These are phyloP conservation scores for Pestalotiopsis sp. DNA, from an alignment of 2,329 filamentous ascomycete genomes.

Conservation along the genomic window DNA sequence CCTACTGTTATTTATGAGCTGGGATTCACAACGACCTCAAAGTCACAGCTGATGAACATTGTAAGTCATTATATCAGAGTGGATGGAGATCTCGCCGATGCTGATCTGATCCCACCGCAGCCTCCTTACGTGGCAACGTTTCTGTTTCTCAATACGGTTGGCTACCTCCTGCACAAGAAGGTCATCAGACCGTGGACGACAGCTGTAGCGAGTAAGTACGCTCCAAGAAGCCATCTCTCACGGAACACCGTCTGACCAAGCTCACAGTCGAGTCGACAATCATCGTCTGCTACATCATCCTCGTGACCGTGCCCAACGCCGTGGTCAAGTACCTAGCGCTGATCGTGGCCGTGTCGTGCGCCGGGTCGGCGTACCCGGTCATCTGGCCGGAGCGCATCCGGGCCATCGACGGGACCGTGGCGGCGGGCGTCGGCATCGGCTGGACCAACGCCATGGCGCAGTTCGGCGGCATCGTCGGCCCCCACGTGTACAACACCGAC, in stretches of 20 bases:
- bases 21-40: constrained; percentile 41
- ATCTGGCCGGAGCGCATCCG: constrained; percentile 47
- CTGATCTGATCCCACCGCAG: constrained; percentile 19
- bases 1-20: constrained; percentile 46
- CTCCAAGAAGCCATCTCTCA: too few relatives aligned
- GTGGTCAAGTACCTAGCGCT: constrained; percentile 38
- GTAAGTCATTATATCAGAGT: constrained; percentile 19
- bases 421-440: constrained; percentile 42
- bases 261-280: constrained; percentile 36
- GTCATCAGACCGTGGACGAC: constrained; percentile 39
- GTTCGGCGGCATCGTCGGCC: constrained; percentile 42
- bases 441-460: constrained; percentile 45
- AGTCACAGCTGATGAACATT: constrained; percentile 46
- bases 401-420: constrained; percentile 40
- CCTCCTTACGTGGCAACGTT: constrained; percentile 40
- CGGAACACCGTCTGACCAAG: background rate
- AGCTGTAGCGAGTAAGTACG: constrained; percentile 39
- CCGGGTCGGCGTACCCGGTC: constrained; percentile 43
- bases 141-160: constrained; percentile 37
- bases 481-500: constrained; percentile 40
- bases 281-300: constrained; percentile 41
- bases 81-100: background rate
- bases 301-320: constrained; percentile 35
- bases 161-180: constrained; percentile 36
- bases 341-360: constrained; percentile 37